These are phyloP conservation scores for Boletus sp. DNA, from an alignment of 1,284 basidiomycete species.

Conservation along the genomic window DNA sequence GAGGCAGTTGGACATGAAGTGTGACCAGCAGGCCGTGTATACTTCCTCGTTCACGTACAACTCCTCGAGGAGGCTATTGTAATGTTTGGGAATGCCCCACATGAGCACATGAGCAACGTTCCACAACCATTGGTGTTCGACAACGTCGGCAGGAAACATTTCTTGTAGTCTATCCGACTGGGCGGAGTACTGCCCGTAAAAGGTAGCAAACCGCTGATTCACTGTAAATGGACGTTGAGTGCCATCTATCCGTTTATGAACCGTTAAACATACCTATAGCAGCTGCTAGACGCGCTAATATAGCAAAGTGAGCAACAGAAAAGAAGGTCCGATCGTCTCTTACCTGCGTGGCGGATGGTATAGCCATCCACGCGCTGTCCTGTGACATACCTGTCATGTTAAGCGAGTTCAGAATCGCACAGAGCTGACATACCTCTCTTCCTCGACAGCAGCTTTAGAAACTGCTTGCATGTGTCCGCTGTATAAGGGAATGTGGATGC, in stretches of 20 bases:
- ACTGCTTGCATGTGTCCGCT: conserved; percentile 32
- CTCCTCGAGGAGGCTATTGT: conserved; percentile 23
- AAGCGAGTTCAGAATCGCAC: neutral
- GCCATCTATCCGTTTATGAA: neutral
- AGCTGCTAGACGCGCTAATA: conserved; percentile 31
- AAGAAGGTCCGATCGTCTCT: conserved; percentile 2
- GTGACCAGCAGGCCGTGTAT: conserved; percentile 34
- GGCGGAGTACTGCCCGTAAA: conserved; percentile 26
- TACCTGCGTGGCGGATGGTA: conserved; percentile 35
- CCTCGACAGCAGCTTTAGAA: conserved; percentile 24
- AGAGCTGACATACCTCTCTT: conserved; percentile 25
- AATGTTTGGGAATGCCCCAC: conserved; percentile 33
- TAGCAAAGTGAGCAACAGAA: conserved; percentile 7
- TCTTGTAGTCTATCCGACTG: conserved; percentile 34
- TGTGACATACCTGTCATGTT: conserved; percentile 3
- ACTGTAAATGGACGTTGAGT: conserved; percentile 12
- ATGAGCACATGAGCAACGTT: conserved; percentile 15
- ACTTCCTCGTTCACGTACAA: conserved; percentile 35
- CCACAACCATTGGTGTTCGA: conserved; percentile 25
- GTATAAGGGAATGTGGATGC: conserved; percentile 45
- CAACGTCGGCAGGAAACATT: conserved; percentile 17
- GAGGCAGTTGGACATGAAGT: conserved; percentile 26
- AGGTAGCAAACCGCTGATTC: conserved; percentile 31
- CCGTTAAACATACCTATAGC: conserved; percentile 19
- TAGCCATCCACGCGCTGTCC: conserved; percentile 32